Base-by-base conservation (phyloP, 1,139 yeast species). In the Suhomyces panamericanus region DNA sequence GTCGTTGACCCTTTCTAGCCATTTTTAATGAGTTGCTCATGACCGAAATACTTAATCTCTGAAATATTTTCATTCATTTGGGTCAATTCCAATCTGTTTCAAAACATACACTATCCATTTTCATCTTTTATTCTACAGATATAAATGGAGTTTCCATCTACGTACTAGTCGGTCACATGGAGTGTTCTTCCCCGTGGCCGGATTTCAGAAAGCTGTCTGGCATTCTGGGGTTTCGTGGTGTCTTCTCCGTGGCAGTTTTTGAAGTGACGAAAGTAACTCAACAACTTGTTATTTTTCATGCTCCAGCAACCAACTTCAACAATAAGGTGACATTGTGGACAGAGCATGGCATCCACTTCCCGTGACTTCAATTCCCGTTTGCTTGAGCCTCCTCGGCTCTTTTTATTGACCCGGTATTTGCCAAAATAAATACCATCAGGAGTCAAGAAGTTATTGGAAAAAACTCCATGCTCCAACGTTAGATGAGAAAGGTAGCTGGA, bases 391-490 rank as follows among this genome's bases (percentile, higher is more conserved):
- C 33, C 17, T 3, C 28, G 14, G 27, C 4, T 13, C 35, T 46
- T 38, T 35, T 46, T 50, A 1, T 16, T 15, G 28, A 20, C 29
- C 15, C 20, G 39, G 47, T 56, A 57, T 22, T 41, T 36, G 8
- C 59, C 61, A 28, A 46, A 53, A 42, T 52, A 46, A 5, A 53
- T 29, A 1, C 57, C 57, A 27, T 62, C 64, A 0, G 67, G 67
- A 6, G 59, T 58, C 20, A 66, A 51, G 39, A 51, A 62, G 32
- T 66, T 64, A 44, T 62, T 65, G 37, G 72, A 64, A 40, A 59
- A 65, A 6, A 67, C 57, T 2, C 73, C 73, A 53, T 67, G 73
- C 48, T 64, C 69, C 41, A 67, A 57, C 4, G 70, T 64, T 49
- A 67, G 52, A 48, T 67, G 73, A 4, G 69, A 62, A 6, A 68